Percentiles rank a stretch among this genome's conserved stretches.
Conservation (phyloP, 331 rosid species). For the Saraca asoca region DNA sequence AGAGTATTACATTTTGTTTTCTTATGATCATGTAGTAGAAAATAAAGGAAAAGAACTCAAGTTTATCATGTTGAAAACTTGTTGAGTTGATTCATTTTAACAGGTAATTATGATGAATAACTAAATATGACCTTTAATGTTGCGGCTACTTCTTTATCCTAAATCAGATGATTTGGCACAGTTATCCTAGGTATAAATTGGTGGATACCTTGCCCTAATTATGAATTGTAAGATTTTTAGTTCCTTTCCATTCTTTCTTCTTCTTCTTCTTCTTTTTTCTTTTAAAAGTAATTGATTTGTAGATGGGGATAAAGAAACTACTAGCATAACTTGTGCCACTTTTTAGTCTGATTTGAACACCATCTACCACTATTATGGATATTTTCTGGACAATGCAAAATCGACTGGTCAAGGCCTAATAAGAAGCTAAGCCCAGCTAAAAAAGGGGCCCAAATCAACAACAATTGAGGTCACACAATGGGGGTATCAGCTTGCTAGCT, state of each 20-base stretch:
- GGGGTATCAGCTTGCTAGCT: too few relatives aligned
- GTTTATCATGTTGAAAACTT: too few relatives aligned
- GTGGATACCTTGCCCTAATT: slow-evolving; percentile 27
- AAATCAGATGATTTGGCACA: slow-evolving; percentile 99
- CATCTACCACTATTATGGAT: too few relatives aligned
- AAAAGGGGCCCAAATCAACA: too few relatives aligned
- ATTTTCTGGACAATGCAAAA: too few relatives aligned
- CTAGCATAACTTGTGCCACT: slow-evolving; percentile 94
- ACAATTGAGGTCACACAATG: too few relatives aligned
- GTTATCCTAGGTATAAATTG: too few relatives aligned
- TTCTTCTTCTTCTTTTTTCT: slow-evolving; percentile 24
- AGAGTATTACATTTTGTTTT: slow-evolving; percentile 7
- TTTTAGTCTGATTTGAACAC: too few relatives aligned
- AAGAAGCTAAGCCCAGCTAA: too few relatives aligned
- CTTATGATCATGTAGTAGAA: background rate
- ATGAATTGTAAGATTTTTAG: slow-evolving; percentile 18
- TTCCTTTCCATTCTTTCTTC: slow-evolving; percentile 32
- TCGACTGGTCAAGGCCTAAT: too few relatives aligned
- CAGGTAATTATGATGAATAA: background rate
- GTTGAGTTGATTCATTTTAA: slow-evolving; percentile 19
- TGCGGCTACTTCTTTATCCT: slow-evolving; percentile 83
- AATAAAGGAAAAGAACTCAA: slow-evolving; percentile 50
- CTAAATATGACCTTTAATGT: slow-evolving; percentile 33
- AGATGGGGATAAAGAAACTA: slow-evolving; percentile 98
- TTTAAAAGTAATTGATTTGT: slow-evolving; percentile 22